phyloP scores from a whole-genome alignment of 164 flowering plant species.

The Brasenia schreberi region DNA sequence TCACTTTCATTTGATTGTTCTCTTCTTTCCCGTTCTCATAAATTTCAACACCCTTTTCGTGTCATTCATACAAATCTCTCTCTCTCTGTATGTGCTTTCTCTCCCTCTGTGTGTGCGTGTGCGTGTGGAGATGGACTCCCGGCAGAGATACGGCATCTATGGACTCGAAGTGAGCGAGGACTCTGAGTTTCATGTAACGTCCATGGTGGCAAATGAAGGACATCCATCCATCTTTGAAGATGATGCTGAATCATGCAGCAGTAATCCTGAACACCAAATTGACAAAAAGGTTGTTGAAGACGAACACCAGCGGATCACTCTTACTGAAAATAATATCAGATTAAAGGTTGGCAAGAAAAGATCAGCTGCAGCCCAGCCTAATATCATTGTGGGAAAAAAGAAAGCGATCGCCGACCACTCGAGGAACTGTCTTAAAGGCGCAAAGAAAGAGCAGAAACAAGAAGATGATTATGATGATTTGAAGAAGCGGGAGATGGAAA shows the following conservation, averaged over 20 bases:
- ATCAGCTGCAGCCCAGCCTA: not conserved
- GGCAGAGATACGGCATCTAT: not conserved
- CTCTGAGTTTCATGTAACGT: not conserved
- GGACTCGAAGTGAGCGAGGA: not conserved
- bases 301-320: not conserved
- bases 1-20: no score
- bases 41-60: no score
- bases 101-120: not conserved
- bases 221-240: not conserved
- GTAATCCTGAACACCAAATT: not conserved
- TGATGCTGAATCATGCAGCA: conserved; percentile 1
- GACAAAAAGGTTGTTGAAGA: not conserved
- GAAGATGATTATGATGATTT: not conserved
- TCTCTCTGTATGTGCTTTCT: not conserved
- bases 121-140: no score
- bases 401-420: not conserved
- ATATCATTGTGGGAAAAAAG: not conserved
- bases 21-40: no score
- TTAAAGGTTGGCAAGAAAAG: not conserved
- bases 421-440: not conserved
- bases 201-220: not conserved
- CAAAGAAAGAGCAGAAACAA: not conserved
- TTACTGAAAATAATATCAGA: not conserved
- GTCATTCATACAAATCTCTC: not conserved
- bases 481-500: conserved; percentile 8